phyloP scores from a whole-genome alignment of 2,329 filamentous ascomycete genomes.

The Xylaria sp. region DNA sequence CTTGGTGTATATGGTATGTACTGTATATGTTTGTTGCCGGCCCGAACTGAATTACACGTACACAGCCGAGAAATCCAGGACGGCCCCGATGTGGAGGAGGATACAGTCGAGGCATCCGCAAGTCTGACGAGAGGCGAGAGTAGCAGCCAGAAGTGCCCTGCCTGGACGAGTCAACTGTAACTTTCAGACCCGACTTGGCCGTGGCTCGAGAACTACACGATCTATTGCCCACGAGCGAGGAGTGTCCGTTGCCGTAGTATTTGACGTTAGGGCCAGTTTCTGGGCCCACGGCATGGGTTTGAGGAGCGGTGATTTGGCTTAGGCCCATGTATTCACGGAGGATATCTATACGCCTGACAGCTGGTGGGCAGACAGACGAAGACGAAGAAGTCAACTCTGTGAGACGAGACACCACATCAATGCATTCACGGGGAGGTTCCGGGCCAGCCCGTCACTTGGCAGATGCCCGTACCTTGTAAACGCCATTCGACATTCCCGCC shows the following conservation, averaged over 20 bases:
- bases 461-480: neutral
- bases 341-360: neutral
- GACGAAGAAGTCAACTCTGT: neutral
- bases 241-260: neutral
- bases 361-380: neutral
- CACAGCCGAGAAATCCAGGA: too few species aligned
- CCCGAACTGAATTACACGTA: neutral
- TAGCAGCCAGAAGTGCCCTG: too few species aligned
- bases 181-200: too few species aligned
- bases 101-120: too few species aligned
- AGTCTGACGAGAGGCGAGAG: too few species aligned
- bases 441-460: slow-evolving; percentile 14
- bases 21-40: neutral
- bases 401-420: slow-evolving; percentile 17
- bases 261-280: neutral
- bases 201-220: too few species aligned
- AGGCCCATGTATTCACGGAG: neutral
- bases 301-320: too few species aligned
- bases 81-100: too few species aligned
- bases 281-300: too few species aligned
- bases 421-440: slow-evolving; percentile 1
- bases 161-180: too few species aligned
- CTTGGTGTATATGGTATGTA: too few species aligned
- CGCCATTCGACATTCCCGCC: neutral
- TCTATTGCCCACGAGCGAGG: too few species aligned